Evolutionary conservation across 1,139 yeast species (phyloP).

Genomic region (Debaryomycetaceae sp.): DNA sequence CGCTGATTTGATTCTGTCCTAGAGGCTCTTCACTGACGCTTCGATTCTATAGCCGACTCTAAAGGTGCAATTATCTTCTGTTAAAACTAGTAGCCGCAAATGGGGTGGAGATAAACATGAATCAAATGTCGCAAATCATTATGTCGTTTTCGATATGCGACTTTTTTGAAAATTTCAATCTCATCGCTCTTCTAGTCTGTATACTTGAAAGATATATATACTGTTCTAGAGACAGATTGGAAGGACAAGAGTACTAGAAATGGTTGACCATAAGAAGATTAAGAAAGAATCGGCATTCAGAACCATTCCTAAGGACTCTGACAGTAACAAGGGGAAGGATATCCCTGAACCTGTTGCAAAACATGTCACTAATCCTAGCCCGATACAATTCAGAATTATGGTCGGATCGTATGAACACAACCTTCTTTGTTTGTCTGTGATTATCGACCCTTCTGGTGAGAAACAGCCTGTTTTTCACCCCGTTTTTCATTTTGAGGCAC

Average conservation of each 20-base stretch:
- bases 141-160: neutral
- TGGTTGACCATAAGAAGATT: neutral
- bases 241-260: neutral
- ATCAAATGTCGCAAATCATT: conserved; percentile 5
- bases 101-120: neutral
- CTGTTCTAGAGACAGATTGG: neutral
- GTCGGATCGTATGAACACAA: conserved; percentile 97
- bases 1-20: neutral
- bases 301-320: conserved; percentile 1
- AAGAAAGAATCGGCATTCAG: neutral
- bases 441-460: conserved; percentile 34
- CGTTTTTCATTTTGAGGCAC: conserved; percentile 94
- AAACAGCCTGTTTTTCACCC: conserved; percentile 74
- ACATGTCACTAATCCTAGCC: conserved; percentile 5
- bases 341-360: neutral
- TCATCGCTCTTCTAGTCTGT: conserved; percentile 4
- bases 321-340: conserved; percentile 1
- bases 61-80: neutral
- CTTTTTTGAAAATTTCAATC: conserved; percentile 4
- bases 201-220: neutral
- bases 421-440: conserved; percentile 74
- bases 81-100: neutral
- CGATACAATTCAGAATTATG: conserved; percentile 62
- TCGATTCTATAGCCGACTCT: neutral
- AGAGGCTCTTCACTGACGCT: neutral